These are phyloP conservation scores for Fereydounia khargensis DNA, from an alignment of 1,284 basidiomycete species.

Conservation along the genomic window DNA sequence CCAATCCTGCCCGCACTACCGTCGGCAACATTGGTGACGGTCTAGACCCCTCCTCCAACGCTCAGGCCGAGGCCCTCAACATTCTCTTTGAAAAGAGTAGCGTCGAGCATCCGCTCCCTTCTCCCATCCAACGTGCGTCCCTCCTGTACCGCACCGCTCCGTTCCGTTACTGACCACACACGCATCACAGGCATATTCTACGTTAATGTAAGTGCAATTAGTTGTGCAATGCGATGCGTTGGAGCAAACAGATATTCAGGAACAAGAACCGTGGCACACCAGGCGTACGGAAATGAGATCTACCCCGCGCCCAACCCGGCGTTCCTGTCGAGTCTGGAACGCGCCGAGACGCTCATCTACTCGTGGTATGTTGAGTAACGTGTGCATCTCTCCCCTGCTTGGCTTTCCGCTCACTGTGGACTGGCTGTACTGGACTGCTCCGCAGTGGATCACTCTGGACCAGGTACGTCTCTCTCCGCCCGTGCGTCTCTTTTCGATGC, in stretches of 20 bases:
- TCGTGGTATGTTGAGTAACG: constrained; percentile 65
- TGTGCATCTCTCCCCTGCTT: no score
- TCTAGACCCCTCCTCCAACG: constrained; percentile 33
- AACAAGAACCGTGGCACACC: neutral
- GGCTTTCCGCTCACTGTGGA: no score
- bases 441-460: no score
- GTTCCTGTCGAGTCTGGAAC: constrained; percentile 68
- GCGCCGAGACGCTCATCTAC: constrained; percentile 76
- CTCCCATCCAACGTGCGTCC: no score
- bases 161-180: no score
- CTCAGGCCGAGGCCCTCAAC: no score
- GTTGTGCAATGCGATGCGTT: neutral
- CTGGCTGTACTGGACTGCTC: no score
- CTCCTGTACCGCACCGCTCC: no score
- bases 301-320: constrained; percentile 82
- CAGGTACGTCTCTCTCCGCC: no score
- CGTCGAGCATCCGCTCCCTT: constrained; percentile 43
- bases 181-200: constrained; percentile 79
- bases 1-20: constrained; percentile 11
- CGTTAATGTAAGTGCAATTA: constrained; percentile 84
- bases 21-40: constrained; percentile 45
- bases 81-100: constrained; percentile 66
- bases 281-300: constrained; percentile 65
- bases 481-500: no score
- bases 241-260: no score